Base-by-base conservation (phyloP, 2,329 filamentous ascomycete species). In the Capronia epimyces region DNA sequence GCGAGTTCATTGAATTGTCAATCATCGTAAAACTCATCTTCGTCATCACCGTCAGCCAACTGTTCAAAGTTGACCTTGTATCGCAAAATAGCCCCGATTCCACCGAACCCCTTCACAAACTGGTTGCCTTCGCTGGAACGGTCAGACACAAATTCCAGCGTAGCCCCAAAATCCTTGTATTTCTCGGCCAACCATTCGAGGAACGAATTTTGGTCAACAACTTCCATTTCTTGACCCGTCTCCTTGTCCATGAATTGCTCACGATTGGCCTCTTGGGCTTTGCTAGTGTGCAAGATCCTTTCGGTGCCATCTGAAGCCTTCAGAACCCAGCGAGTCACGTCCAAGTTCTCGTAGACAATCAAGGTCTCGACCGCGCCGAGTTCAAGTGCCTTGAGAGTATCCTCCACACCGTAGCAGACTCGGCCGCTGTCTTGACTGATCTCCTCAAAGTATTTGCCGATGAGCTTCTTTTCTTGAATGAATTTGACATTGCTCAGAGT, bases 51-150 rank as follows among this genome's bases (percentile, higher is more conserved):
- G 70, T 97, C 93, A 71, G 86, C 86, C 72, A 98, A 81, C 74
- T 98, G 94, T 75, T 98, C 94, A 75, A 98, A 98, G 79, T 98
- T 98, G 79, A 98, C 89, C 79, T 96, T 96, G 83, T 98, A 98
- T 64, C 93, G 89, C 68, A 98, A 83, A 66, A 98, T 85, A 60
- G 91, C 91, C 62, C 93, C 93, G 64, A 98, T 95, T 67, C 93
- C 93, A 84, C 93, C 93, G 67, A 98, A 98, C 59, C 93, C 93
- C 78, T 96, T 97, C 66, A 98, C 93, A 74, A 98, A 98, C 77
- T 98, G 93, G 75, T 98, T 98, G 69, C 93, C 93, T 75, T 98
- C 93, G 55, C 88, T 95, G 55, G 91, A 97, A 60, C 89, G 86
- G 70, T 98, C 94, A 43, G 93, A 96, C 59, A 98, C 93, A 63